These are phyloP conservation scores for Colletotrichum scovillei DNA, from an alignment of 2,329 filamentous ascomycete species.

Conservation along the genomic window DNA sequence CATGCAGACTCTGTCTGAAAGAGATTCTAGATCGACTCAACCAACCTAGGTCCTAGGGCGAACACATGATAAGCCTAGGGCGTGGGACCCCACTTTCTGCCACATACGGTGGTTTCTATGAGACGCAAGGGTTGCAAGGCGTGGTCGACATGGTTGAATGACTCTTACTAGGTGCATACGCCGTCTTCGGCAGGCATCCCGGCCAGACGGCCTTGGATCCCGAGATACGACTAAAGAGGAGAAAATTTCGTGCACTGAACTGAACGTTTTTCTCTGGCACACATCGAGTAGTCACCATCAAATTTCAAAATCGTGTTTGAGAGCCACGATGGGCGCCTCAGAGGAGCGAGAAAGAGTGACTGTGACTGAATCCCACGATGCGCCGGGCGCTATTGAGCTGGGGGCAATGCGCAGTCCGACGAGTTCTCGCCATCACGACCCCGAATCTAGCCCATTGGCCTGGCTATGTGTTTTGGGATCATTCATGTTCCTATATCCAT, in stretches of 20 bases:
- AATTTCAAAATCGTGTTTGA: background rate
- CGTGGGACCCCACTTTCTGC: background rate
- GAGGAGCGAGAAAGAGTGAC: background rate
- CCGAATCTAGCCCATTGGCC: slow-evolving; percentile 26
- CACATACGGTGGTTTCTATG: too few species aligned
- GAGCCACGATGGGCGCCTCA: background rate
- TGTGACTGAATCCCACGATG: background rate
- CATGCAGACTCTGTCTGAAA: background rate
- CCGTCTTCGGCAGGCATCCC: slow-evolving; percentile 10
- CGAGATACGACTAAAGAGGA: background rate
- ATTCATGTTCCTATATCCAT: slow-evolving; percentile 33
- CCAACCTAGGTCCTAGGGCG: background rate
- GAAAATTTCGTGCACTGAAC: accelerated
- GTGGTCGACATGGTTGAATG: slow-evolving; percentile 2
- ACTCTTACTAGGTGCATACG: slow-evolving; percentile 9
- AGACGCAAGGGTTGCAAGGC: slow-evolving; percentile 14
- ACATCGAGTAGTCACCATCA: background rate
- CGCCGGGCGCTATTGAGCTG: background rate
- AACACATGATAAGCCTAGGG: background rate
- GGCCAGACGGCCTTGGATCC: too few species aligned
- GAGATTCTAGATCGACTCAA: background rate
- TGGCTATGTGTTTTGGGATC: slow-evolving; percentile 33
- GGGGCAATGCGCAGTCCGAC: background rate
- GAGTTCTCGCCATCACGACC: background rate
- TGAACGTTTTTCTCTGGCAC: background rate